These are phyloP conservation scores for Fusarium verrucosum DNA, from an alignment of 2,329 filamentous ascomycete genomes.

Conservation along the genomic window DNA sequence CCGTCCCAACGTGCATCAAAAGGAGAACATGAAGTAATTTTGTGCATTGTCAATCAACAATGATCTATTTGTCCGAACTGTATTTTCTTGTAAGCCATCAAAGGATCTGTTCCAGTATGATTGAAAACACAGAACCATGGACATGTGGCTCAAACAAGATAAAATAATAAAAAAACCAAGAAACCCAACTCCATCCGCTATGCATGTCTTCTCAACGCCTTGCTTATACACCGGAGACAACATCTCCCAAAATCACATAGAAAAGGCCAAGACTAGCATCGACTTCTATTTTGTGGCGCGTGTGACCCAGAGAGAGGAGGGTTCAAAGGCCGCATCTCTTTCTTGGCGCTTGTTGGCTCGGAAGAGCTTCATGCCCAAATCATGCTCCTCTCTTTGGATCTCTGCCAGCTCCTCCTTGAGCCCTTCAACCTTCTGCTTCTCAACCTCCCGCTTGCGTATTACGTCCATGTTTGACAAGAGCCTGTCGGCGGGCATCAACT, in stretches of 20 bases:
- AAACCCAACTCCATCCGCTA: constrained; percentile 36
- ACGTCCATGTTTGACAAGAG: constrained; percentile 74
- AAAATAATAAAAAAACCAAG: constrained; percentile 22
- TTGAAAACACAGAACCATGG: constrained; percentile 21
- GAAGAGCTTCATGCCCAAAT: constrained; percentile 78
- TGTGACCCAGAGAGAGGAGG: constrained; percentile 79
- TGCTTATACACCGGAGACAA: constrained; percentile 27
- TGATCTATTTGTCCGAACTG: constrained; percentile 20
- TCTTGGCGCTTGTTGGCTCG: constrained; percentile 79
- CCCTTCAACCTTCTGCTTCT: constrained; percentile 72
- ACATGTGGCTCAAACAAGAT: constrained; percentile 21
- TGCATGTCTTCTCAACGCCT: constrained; percentile 40
- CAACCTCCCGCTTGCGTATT: constrained; percentile 61
- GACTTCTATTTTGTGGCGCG: constrained; percentile 68
- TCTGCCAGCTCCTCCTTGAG: constrained; percentile 75
- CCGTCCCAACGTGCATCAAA: background rate
- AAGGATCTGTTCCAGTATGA: constrained; percentile 25
- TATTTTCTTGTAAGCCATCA: constrained; percentile 13
- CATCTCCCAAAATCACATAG: constrained; percentile 8
- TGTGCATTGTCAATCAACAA: constrained; percentile 4
- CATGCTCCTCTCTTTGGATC: constrained; percentile 79
- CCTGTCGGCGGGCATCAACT: constrained; percentile 77
- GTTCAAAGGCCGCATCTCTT: constrained; percentile 70
- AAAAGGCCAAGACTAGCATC: constrained; percentile 1
- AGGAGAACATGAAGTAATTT: background rate